Conservation (phyloP, 2,329 filamentous ascomycete genomes). For the Verticillium albo-atrum region DNA sequence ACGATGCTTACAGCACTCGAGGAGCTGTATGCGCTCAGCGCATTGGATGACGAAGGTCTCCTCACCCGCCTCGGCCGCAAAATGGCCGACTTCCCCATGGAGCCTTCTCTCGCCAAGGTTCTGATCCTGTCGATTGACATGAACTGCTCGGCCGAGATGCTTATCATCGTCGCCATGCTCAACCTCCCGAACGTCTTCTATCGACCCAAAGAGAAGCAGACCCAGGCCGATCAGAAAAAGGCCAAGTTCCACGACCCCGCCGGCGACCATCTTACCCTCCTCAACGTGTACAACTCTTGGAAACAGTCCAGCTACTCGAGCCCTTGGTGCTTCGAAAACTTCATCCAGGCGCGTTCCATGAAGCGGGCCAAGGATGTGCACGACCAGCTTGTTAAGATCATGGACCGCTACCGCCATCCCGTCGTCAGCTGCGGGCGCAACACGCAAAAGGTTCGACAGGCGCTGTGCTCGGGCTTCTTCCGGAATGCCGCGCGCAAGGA, state of each 20-base stretch:
- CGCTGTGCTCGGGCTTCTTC: slow-evolving; percentile 92
- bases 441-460: slow-evolving; percentile 81
- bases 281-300: slow-evolving; percentile 98
- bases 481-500: slow-evolving; percentile 92
- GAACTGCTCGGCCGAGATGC: slow-evolving; percentile 86
- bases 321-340: slow-evolving; percentile 97
- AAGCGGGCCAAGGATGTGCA: slow-evolving; percentile 86
- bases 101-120: slow-evolving; percentile 84
- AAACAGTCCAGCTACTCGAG: slow-evolving; percentile 76
- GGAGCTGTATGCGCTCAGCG: slow-evolving; percentile 87
- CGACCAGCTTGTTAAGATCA: slow-evolving; percentile 87
- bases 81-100: slow-evolving; percentile 99
- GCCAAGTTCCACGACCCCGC: slow-evolving; percentile 94
- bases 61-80: slow-evolving; percentile 88
- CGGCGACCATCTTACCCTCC: slow-evolving; percentile 87
- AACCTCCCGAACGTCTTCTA: slow-evolving; percentile 86
- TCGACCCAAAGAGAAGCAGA: slow-evolving; percentile 93
- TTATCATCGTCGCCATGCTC: slow-evolving; percentile 93
- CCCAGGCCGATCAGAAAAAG: slow-evolving; percentile 95
- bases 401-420: slow-evolving; percentile 82
- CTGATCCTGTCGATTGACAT: slow-evolving; percentile 85
- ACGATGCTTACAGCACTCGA: slow-evolving; percentile 96
- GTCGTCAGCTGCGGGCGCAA: slow-evolving; percentile 82
- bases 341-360: slow-evolving; percentile 89
- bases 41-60: slow-evolving; percentile 91